Evolutionary conservation across 2,329 filamentous ascomycete species (phyloP).

Genomic region (Blastomyces percursus): DNA sequence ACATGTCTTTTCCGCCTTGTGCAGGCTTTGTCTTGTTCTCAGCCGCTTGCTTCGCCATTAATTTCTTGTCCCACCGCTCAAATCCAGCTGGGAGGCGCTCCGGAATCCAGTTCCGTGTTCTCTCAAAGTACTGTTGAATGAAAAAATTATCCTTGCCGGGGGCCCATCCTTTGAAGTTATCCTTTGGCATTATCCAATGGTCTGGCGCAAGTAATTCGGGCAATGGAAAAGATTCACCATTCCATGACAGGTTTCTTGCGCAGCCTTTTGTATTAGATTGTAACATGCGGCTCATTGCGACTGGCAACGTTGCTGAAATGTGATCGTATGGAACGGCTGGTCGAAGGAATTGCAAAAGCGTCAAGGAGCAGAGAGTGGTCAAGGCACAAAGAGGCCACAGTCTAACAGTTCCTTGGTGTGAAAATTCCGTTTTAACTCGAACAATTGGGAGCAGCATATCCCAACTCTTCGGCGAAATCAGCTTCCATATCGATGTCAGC

Average conservation of each 20-base stretch:
- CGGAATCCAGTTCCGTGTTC: conserved; percentile 18
- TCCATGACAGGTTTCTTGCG: conserved; percentile 2
- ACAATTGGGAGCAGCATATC: conserved; percentile 13
- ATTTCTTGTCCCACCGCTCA: conserved; percentile 16
- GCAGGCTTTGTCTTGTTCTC: neutral
- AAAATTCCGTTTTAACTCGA: conserved; percentile 3
- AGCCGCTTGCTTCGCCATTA: neutral
- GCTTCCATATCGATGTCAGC: conserved; percentile 17
- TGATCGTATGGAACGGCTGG: conserved; percentile 23
- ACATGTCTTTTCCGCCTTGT: conserved; percentile 5
- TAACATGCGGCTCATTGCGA: conserved; percentile 19
- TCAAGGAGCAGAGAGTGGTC: conserved; percentile 6
- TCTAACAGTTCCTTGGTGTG: conserved; percentile 9
- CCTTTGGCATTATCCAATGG: conserved; percentile 20
- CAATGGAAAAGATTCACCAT: conserved; percentile 19
- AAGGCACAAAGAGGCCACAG: conserved; percentile 16
- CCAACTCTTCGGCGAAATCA: conserved; percentile 12
- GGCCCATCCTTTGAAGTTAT: conserved; percentile 24
- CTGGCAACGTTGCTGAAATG: conserved; percentile 23
- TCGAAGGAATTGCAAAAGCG: conserved; percentile 17
- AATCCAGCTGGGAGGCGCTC: conserved; percentile 20
- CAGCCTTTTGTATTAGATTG: conserved; percentile 5
- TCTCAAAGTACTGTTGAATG: conserved; percentile 9
- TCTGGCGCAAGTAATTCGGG: conserved; percentile 17
- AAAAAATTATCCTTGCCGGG: conserved; percentile 13